These are phyloP conservation scores for Solanum lycopersicoides DNA, from an alignment of 257 asterid genomes.

Conservation along the genomic window DNA sequence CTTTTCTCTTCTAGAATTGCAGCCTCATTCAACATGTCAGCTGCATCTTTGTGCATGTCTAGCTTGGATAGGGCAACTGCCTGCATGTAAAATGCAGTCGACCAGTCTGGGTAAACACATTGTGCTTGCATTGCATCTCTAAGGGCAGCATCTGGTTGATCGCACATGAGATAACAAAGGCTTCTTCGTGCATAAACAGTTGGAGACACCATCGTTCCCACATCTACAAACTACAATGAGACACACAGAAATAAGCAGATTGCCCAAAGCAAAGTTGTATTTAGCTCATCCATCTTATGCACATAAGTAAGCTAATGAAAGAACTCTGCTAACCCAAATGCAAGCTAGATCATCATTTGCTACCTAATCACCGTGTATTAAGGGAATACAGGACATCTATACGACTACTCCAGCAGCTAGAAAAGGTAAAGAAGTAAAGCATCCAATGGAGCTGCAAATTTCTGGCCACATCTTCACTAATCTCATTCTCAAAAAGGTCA, in stretches of 20 bases:
- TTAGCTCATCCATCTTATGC: not conserved
- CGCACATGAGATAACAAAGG: constrained; percentile 88
- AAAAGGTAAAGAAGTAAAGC: not conserved
- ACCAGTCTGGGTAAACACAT: constrained; percentile 84
- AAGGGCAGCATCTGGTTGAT: constrained; percentile 95
- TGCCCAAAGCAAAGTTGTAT: not conserved
- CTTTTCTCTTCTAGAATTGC: constrained; percentile 73
- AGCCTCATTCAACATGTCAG: constrained; percentile 97
- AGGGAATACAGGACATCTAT: not conserved
- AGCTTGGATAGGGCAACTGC: constrained; percentile 93
- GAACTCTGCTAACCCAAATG: not conserved
- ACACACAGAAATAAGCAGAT: not conserved
- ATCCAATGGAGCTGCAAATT: not conserved
- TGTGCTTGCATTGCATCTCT: constrained; percentile 99
- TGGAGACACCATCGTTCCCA: constrained; percentile 94
- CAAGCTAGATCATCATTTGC: not conserved
- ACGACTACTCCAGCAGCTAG: not conserved
- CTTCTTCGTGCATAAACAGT: constrained; percentile 94
- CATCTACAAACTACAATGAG: constrained; percentile 73
- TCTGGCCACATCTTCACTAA: not conserved
- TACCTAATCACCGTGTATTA: not conserved
- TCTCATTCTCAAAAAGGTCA: not conserved
- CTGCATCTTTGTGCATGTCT: constrained; percentile 95
- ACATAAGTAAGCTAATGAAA: not conserved
- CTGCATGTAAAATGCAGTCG: constrained; percentile 97